Base-by-base conservation (phyloP, 768 basidiomycete species). In the Antrodiella citrinella region DNA sequence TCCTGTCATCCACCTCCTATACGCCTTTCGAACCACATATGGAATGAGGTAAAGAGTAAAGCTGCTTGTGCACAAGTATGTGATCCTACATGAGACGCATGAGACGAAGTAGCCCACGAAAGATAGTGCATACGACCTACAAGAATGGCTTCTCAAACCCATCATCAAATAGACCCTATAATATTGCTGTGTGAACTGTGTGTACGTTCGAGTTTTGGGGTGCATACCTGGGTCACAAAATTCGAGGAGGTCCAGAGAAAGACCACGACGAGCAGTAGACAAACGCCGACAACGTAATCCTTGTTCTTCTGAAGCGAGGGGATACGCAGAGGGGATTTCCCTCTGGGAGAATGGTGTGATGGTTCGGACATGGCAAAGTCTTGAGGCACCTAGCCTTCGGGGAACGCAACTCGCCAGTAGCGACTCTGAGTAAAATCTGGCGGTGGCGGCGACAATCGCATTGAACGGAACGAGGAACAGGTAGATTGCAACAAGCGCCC, bases 71-170 rank as follows among this genome's bases (percentile, higher is more conserved):
- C 84, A 92, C 62, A 95, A 71, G 61, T 96, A 98, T 10, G 95
- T 94, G 46, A 91, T 77, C 51, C 88, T 89, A 51, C 41, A 56
- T n/a, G 44, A 10, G 23, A 41, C 26, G 45, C 25, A 19, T 44
- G 18, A 54, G 30, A 7, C 10, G 45, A 21, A 35, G 23, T 30
- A 26, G 13, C 40, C 30, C 21, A 13, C 44, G 26, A 26, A 46
- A 52, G 39, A 43, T 38, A 45, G 50, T 42, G 23, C 9, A 40
- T 18, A 30, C 40, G 24, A 67, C 77, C 51, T 53, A 84, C 93
- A 93, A 71, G 67, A 95, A 98, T 7, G 91, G 91, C 60, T 96
- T 97, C 62, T 85, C 78, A 58, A 83, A 95, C 40, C 89, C 91
- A 30, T 69, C 76, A n/a, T 69, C 70, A 48, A 78, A 77, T 52